These are phyloP conservation scores for Schwanniomyces pseudopolymorphus DNA, from an alignment of 805 yeast genomes.

Conservation along the genomic window DNA sequence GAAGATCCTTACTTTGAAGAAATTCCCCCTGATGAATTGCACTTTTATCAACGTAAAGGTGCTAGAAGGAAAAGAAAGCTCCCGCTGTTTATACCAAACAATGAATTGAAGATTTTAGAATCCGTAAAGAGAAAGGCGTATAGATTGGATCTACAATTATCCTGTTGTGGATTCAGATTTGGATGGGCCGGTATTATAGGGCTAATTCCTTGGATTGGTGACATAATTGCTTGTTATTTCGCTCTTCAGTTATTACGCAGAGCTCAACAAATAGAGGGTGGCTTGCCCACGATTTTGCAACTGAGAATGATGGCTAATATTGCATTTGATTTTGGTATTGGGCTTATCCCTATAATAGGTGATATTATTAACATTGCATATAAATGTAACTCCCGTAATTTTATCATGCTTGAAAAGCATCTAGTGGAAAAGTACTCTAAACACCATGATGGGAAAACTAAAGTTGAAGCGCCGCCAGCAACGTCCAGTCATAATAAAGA, in stretches of 20 bases:
- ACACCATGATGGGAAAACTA: not conserved
- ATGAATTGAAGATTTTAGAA: slow-evolving; percentile 33
- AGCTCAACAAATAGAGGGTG: slow-evolving; percentile 37
- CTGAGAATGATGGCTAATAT: slow-evolving; percentile 40
- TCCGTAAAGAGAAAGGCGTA: slow-evolving; percentile 39
- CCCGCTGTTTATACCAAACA: slow-evolving; percentile 32
- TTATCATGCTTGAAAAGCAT: slow-evolving; percentile 45
- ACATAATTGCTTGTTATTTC: slow-evolving; percentile 26
- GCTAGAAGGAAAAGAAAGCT: slow-evolving; percentile 38
- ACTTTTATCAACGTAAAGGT: slow-evolving; percentile 41
- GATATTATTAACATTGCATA: slow-evolving; percentile 68
- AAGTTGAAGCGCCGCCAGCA: not conserved
- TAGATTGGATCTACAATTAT: slow-evolving; percentile 38
- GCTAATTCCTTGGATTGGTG: slow-evolving; percentile 43
- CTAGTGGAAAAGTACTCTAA: slow-evolving; percentile 31
- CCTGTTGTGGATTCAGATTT: slow-evolving; percentile 37
- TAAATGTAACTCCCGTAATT: slow-evolving; percentile 76
- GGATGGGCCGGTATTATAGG: slow-evolving; percentile 47
- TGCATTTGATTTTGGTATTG: slow-evolving; percentile 38
- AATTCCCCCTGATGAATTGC: slow-evolving; percentile 39
- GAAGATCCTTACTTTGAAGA: slow-evolving; percentile 43
- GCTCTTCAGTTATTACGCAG: slow-evolving; percentile 30
- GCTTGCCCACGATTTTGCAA: slow-evolving; percentile 29
- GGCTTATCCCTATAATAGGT: slow-evolving; percentile 71
- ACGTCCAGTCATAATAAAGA: not conserved